Conservation (phyloP, 2,329 filamentous ascomycete species). For the Hypoxylon sp. region DNA sequence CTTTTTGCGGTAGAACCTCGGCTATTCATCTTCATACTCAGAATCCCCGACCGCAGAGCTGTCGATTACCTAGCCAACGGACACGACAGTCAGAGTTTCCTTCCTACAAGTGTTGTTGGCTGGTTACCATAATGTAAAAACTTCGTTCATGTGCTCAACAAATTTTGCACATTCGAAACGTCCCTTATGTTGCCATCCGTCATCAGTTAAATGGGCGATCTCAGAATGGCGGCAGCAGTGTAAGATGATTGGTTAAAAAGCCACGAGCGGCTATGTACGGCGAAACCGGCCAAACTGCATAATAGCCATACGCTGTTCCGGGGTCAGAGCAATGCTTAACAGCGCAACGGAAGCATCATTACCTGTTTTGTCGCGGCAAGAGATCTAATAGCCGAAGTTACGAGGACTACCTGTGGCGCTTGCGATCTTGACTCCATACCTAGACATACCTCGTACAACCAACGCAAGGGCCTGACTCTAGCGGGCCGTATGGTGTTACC, state of each 20-base stretch:
- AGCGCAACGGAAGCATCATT: neutral
- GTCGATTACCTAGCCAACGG: neutral
- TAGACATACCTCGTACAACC: conserved; percentile 7
- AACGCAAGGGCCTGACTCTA: conserved; percentile 12
- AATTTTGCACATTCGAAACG: conserved; percentile 3
- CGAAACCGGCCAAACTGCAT: conserved; percentile 6
- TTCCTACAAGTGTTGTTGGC: neutral
- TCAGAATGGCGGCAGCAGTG: conserved; percentile 29
- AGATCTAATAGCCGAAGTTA: conserved; percentile 7
- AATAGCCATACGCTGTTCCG: conserved; percentile 20
- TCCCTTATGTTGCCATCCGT: conserved; percentile 5
- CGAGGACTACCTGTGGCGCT: conserved; percentile 5
- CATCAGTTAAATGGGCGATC: conserved; percentile 24
- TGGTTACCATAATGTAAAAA: neutral
- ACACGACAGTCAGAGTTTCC: neutral
- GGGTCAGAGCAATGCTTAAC: conserved; percentile 9
- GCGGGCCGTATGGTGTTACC: conserved; percentile 12
- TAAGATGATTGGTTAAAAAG: conserved; percentile 47
- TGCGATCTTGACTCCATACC: neutral
- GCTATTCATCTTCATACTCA: neutral
- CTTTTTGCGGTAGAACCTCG: conserved; percentile 3
- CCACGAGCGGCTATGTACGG: conserved; percentile 38
- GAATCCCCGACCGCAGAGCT: neutral
- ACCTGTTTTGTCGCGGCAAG: conserved; percentile 15
- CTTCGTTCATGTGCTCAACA: neutral